Percentiles rank a stretch among this genome's conserved stretches.
Evolutionary conservation across 192 early-diverging fungal species (phyloP).

Genomic region (Oehlia diaphana): DNA sequence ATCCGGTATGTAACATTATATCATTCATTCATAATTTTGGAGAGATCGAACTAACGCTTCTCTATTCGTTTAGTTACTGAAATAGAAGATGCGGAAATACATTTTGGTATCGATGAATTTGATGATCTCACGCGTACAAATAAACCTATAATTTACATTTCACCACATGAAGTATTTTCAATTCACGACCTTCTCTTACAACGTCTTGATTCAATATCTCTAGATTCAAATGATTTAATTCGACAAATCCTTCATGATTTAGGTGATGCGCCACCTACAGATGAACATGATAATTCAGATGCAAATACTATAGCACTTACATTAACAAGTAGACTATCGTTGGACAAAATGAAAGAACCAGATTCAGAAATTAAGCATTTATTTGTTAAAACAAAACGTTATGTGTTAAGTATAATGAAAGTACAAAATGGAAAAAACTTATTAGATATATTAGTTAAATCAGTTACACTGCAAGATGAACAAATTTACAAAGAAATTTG

Average conservation of each 20-base stretch:
- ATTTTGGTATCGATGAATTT: constrained; percentile 91
- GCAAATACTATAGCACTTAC: constrained; percentile 56
- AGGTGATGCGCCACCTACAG: constrained; percentile 49
- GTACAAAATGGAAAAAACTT: constrained; percentile 84
- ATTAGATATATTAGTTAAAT: constrained; percentile 79
- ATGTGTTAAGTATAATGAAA: constrained; percentile 79
- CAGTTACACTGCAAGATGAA: constrained; percentile 77
- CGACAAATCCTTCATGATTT: constrained; percentile 68
- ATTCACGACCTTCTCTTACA: constrained; percentile 83
- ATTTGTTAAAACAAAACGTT: constrained; percentile 88
- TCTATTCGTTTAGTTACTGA: constrained; percentile 62
- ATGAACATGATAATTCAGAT: constrained; percentile 37
- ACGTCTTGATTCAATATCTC: constrained; percentile 75
- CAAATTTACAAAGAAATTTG: constrained; percentile 54
- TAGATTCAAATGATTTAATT: constrained; percentile 62
- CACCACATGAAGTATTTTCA: constrained; percentile 86
- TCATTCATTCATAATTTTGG: not conserved
- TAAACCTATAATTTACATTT: constrained; percentile 88
- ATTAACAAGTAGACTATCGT: constrained; percentile 73
- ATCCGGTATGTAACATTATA: constrained; percentile 51
- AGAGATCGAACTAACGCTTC: not conserved
- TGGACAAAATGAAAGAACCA: constrained; percentile 45
- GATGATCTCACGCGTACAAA: constrained; percentile 75
- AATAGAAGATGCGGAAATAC: constrained; percentile 83
- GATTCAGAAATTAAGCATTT: constrained; percentile 63